These are phyloP conservation scores for Claviceps sp. DNA, from an alignment of 2,329 filamentous ascomycete species.

Conservation along the genomic window DNA sequence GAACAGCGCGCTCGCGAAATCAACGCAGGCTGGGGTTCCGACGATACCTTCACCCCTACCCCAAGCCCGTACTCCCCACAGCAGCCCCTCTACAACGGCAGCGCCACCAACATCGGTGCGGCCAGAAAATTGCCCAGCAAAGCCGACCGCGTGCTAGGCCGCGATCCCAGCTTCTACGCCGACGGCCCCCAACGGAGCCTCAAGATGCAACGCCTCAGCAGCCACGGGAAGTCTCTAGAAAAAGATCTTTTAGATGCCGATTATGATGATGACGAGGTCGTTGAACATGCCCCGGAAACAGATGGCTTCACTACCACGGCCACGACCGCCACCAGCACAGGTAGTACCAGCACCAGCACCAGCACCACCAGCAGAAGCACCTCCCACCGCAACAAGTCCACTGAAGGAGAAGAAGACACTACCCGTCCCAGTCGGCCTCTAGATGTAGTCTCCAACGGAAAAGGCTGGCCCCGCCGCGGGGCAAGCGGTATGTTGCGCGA, in stretches of 20 bases:
- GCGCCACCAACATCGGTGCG: slow-evolving; percentile 8
- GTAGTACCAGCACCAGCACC: slow-evolving; percentile 3
- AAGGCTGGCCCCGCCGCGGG: slow-evolving; percentile 25
- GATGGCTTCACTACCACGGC: not conserved
- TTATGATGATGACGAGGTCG: slow-evolving; percentile 11
- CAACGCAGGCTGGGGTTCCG: slow-evolving; percentile 52
- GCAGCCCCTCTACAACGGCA: not conserved
- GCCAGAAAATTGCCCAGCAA: slow-evolving; percentile 34
- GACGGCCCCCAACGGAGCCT: slow-evolving; percentile 30
- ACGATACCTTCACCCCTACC: slow-evolving; percentile 1
- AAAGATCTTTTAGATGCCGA: slow-evolving; percentile 29
- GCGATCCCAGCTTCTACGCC: slow-evolving; percentile 41
- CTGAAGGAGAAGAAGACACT: slow-evolving; percentile 14
- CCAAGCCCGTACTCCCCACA: not conserved
- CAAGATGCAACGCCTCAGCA: slow-evolving; percentile 33
- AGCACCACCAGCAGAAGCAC: slow-evolving; percentile 6
- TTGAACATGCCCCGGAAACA: slow-evolving; percentile 8
- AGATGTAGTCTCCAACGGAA: slow-evolving; percentile 25
- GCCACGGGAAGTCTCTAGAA: slow-evolving; percentile 30
- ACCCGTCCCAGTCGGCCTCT: slow-evolving; percentile 31
- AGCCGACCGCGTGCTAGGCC: slow-evolving; percentile 44
- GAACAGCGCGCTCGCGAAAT: slow-evolving; percentile 50
- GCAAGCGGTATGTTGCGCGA: slow-evolving; percentile 30
- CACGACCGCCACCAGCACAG: slow-evolving; percentile 2
- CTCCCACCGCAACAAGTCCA: slow-evolving; percentile 13